These are phyloP conservation scores for Penicillium canescens DNA, from an alignment of 495 filamentous ascomycete species.

Conservation along the genomic window DNA sequence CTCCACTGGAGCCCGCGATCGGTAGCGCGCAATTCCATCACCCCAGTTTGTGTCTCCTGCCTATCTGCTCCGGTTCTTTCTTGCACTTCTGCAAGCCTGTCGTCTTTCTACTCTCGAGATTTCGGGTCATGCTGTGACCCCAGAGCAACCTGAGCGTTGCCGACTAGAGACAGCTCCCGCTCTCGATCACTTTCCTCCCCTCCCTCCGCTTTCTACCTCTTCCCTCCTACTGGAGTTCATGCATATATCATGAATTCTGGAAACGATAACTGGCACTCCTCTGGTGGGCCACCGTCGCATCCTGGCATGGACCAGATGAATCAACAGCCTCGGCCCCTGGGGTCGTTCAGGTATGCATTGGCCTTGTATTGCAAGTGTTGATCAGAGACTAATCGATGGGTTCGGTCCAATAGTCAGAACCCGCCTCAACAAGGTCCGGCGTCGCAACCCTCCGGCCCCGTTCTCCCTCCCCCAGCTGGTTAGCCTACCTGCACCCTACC, in stretches of 20 bases:
- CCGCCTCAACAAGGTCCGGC: conserved; percentile 48
- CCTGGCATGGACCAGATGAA: conserved; percentile 48
- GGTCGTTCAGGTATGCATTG: conserved; percentile 43
- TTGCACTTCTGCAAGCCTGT: conserved; percentile 2
- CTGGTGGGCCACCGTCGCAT: conserved; percentile 46
- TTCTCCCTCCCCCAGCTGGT: conserved; percentile 52
- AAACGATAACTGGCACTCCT: conserved; percentile 50
- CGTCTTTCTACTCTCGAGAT: background rate
- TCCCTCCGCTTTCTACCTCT: conserved; percentile 2
- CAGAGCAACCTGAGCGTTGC: conserved; percentile 20
- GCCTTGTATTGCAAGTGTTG: background rate
- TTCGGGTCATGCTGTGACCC: conserved; percentile 29
- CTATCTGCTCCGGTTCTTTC: conserved; percentile 5
- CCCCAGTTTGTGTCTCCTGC: conserved; percentile 13
- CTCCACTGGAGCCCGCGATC: conserved; percentile 49
- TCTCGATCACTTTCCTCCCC: conserved; percentile 7
- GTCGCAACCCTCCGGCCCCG: conserved; percentile 48
- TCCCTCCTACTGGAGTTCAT: conserved; percentile 18
- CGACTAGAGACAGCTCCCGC: conserved; percentile 22
- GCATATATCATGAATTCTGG: conserved; percentile 45
- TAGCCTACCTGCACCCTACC: conserved; percentile 20
- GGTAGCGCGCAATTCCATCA: conserved; percentile 45
- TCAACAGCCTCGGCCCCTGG: conserved; percentile 46
- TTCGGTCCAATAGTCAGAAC: conserved; percentile 38
- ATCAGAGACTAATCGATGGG: conserved; percentile 17